Evolutionary conservation across 306 rosid species (phyloP).

Genomic region (Lathyrus sativus): DNA sequence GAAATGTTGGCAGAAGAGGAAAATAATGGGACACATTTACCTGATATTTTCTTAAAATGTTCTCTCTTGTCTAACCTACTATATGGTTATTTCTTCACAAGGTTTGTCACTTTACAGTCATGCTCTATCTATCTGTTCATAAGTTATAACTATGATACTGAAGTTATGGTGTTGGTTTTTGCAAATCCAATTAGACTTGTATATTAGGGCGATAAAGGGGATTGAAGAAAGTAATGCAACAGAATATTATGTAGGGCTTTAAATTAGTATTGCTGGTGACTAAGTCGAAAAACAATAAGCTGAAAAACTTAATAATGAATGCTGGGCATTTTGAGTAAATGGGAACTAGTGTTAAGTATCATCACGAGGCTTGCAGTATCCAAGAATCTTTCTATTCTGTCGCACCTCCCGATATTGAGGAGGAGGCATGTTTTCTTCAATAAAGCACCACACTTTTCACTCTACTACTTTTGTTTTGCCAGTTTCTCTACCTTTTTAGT

Average conservation of each 20-base stretch:
- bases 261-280: not conserved
- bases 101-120: constrained; percentile 52
- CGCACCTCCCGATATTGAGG: not conserved
- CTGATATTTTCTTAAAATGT: constrained; percentile 65
- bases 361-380: not conserved
- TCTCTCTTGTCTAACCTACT: constrained; percentile 73
- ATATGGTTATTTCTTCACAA: constrained; percentile 52
- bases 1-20: constrained; percentile 59
- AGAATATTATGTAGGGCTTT: not conserved
- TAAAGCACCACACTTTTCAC: not conserved
- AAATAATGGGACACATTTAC: constrained; percentile 49
- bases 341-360: not conserved
- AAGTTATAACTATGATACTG: not conserved
- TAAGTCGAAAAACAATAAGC: not conserved
- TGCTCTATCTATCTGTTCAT: constrained; percentile 22
- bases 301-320: not conserved
- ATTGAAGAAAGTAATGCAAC: not conserved
- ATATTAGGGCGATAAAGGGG: not conserved
- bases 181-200: not conserved
- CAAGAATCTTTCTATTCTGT: not conserved
- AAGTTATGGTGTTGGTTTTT: constrained; percentile 24
- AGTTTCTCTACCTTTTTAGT: constrained; percentile 1
- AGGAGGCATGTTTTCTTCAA: constrained; percentile 8
- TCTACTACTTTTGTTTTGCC: not conserved
- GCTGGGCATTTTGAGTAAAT: too few species aligned